Base-by-base conservation (phyloP, 2,329 filamentous ascomycete species). In the Leptographium wingfieldii region DNA sequence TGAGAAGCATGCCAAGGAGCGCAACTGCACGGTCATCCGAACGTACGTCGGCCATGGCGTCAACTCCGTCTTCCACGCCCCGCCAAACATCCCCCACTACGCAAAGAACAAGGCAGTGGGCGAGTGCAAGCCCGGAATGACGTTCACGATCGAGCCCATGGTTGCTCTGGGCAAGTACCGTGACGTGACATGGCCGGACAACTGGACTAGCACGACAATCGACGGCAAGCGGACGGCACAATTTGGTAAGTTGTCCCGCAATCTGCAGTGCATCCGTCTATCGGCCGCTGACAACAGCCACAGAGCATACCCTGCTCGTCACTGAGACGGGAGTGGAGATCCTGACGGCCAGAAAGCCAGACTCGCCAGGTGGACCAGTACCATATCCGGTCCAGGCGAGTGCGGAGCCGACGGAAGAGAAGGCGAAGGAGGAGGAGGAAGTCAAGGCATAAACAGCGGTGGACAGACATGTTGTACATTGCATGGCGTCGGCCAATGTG, bases 61-160 rank as follows among this genome's bases (percentile, higher is more conserved):
- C 74, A 95, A 96, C 74, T 87, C 84, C 65, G 79, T 95, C 52
- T 99, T 99, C 80, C 94, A 99, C 74, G 88, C 86, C 71, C 84
- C 92, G 33, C 94, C 94, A 1, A 97, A 95, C 70, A 86, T 99
- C 58, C 94, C 94, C 5, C 94, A 99, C 73, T 99, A 99, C 69
- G 92, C 87, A 61, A 97, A 96, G 80, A 99, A 97, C 76, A 99
- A 97, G 82, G 90, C 92, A 0, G 88, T 96, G 1, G 94, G 94
- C 56, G 85, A 88, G 67, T 94, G 92, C 62, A 96, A 96, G 76
- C 86, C 90, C 0, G 94, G 94, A 59, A 96, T 97, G 91, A 96
- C 91, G 65, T 99, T 99, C 69, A 99, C 94, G 0, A 99, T 99
- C 63, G 94, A 99, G 76, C 94, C 94, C 19, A 99, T 99, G 94